phyloP scores from a whole-genome alignment of 208 protist genomes.

The Jaenimonas drosophilae region DNA sequence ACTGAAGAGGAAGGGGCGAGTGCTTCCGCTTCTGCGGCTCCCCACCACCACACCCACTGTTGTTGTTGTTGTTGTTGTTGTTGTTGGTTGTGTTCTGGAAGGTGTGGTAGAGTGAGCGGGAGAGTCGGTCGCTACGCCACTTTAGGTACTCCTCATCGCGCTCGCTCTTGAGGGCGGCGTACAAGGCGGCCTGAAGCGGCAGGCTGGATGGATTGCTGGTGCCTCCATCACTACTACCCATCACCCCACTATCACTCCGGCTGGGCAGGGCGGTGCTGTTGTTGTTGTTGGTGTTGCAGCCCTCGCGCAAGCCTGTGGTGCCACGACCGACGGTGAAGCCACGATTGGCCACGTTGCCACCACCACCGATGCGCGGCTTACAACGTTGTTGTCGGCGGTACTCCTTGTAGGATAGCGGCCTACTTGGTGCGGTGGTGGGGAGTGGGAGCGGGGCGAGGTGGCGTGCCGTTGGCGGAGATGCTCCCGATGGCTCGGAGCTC shows the following conservation, averaged over 20 bases:
- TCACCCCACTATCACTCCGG: too few relatives aligned
- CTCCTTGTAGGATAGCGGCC: too few relatives aligned
- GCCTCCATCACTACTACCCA: too few relatives aligned
- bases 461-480: too few relatives aligned
- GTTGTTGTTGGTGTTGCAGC: constrained; percentile 1
- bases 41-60: background rate
- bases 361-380: too few relatives aligned
- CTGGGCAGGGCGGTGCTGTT: background rate
- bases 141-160: constrained; percentile 21
- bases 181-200: background rate
- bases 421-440: too few relatives aligned
- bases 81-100: background rate
- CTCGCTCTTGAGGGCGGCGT: constrained; percentile 11
- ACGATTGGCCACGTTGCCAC: too few relatives aligned
- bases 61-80: background rate
- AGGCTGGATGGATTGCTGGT: background rate
- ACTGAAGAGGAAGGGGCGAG: background rate
- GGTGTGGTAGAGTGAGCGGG: constrained; percentile 10
- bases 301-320: constrained; percentile 3
- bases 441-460: too few relatives aligned
- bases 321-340: background rate
- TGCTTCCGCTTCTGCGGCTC: background rate
- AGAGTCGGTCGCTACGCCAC: constrained; percentile 23
- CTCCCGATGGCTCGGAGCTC: too few relatives aligned
- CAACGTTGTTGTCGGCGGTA: too few relatives aligned